Evolutionary conservation across 2,329 filamentous ascomycete species (phyloP).

Genomic region (Colletotrichum neosansevieriae): DNA sequence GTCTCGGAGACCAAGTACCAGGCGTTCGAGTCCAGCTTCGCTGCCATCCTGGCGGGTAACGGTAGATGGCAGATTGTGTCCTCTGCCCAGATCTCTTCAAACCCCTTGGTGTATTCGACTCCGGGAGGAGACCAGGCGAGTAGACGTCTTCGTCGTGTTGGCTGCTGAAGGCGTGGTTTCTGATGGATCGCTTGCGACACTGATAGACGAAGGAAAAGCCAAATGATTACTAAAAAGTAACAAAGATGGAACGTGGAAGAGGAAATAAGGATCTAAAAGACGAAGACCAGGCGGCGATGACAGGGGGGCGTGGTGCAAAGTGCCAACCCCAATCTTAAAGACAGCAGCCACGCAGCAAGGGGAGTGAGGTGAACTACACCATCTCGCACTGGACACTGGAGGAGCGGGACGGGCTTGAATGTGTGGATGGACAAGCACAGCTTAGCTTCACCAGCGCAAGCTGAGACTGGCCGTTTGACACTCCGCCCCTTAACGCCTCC

Average conservation of each 20-base stretch:
- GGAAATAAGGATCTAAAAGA: not conserved
- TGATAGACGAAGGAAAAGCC: not conserved
- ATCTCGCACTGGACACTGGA: conserved; percentile 11
- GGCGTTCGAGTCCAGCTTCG: conserved; percentile 49
- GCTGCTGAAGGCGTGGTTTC: not conserved
- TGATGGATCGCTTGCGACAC: not conserved
- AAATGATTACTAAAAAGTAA: not conserved
- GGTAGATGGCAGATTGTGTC: no score
- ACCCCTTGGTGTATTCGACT: no score
- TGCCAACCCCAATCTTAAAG: conserved; percentile 19
- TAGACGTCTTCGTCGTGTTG: not conserved
- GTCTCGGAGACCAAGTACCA: conserved; percentile 53
- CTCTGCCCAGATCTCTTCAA: no score
- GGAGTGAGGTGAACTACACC: conserved; percentile 19
- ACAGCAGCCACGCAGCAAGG: not conserved
- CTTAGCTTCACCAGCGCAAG: not conserved
- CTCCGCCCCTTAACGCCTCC: conserved; percentile 30
- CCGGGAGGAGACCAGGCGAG: no score
- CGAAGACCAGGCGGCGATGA: not conserved
- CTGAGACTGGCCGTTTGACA: conserved; percentile 5
- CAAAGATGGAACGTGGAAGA: not conserved
- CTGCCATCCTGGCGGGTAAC: conserved; percentile 33
- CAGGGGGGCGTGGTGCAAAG: not conserved
- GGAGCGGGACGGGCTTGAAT: conserved; percentile 27
- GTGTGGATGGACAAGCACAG: conserved; percentile 10